Evolutionary conservation across 2,329 filamentous ascomycete genomes (phyloP), one percentile per base, ranked within the genome.

Genomic region (Thielaviopsis euricoi): DNA sequence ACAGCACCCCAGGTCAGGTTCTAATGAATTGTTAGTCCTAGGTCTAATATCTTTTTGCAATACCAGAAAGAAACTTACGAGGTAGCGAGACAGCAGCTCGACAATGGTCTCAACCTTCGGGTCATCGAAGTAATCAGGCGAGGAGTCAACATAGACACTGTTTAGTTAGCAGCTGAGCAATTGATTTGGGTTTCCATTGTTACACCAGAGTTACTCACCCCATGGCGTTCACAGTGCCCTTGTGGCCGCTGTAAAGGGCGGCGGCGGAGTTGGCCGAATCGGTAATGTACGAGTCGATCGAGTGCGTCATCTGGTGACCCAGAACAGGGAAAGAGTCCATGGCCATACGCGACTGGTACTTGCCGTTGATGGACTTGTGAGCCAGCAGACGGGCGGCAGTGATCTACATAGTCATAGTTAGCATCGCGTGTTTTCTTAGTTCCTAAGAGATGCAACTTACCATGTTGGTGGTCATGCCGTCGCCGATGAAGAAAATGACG

Each of bases 261-360:
- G 85, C 87, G 3, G 87, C 87, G 5, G 85, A 89, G 72, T 93
- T 93, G 70, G 88, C 88, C 61, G 84, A 88, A 69, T 93, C 87
- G 43, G 87, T 93, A 67, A 93, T 91, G 75, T 87, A 91, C 54
- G 76, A 82, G 71, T 91, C 87, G 66, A 93, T 81, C 1, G 86
- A 90, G 71, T 91, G 87, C 12, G 87, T 90, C 83, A 93, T 91
- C 71, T 91, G 87, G 69, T 94, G 88, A 21, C 88, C 88, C 12
- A 91, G 67, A n/a, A 90, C 79, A 2, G 88, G 87, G 71, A 93
- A 93, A 66, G 89, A 78, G 72, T 94, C 88, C 74, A 94, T 76
- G 66, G 81, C 77, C 77, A 94, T 78, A 58, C 76, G 78, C 59
- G 78, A 81, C 73, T 88, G 83, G 69, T 91, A 94, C 69, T 86